phyloP scores from a whole-genome alignment of 2,329 filamentous ascomycete species.

The Alternaria sp. region DNA sequence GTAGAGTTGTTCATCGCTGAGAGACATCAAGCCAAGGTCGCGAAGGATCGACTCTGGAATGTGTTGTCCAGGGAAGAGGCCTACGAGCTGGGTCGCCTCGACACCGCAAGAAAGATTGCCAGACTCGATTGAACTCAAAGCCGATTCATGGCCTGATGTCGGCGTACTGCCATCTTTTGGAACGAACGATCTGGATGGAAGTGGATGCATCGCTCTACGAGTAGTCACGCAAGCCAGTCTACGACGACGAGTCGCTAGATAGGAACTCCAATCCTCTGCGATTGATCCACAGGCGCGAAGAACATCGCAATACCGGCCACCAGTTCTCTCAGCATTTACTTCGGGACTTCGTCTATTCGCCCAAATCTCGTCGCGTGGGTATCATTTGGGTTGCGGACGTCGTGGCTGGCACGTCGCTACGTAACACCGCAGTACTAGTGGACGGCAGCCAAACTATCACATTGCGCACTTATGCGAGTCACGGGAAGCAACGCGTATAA shows the following conservation, averaged over 20 bases:
- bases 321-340: not conserved
- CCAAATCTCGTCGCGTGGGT: not conserved
- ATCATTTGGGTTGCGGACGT: not conserved
- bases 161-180: not conserved
- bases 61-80: not conserved
- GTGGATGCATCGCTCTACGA: not conserved
- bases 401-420: not conserved
- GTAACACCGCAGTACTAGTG: not conserved
- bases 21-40: not conserved
- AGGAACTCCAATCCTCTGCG: not conserved
- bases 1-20: not conserved
- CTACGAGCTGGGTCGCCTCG: not conserved
- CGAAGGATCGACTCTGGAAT: not conserved
- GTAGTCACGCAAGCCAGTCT: not conserved
- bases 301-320: not conserved
- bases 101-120: not conserved
- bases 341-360: not conserved
- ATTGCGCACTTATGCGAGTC: not conserved
- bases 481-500: not conserved
- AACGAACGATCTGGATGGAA: not conserved
- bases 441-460: not conserved
- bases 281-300: not conserved
- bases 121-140: not conserved
- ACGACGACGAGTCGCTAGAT: not conserved
- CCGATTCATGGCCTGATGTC: not conserved